Evolutionary conservation across 345 rosid species (phyloP).

Genomic region (Heritiera fomes): DNA sequence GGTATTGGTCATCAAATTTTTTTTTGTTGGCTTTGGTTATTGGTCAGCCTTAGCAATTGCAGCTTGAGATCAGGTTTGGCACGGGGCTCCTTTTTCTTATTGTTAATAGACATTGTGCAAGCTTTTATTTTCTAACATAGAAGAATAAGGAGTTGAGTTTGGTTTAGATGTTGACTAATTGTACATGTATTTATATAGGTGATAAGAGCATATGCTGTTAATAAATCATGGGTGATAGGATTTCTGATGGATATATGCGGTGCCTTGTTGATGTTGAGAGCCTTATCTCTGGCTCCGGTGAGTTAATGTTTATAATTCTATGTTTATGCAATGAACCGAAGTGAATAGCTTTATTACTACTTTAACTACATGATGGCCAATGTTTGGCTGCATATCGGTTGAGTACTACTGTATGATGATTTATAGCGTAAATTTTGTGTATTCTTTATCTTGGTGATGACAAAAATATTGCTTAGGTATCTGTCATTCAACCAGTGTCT

Average conservation of each 20-base stretch:
- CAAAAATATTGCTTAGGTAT: constrained; percentile 56
- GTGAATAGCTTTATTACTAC: neutral
- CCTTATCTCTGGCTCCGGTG: constrained; percentile 90
- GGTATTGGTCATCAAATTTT: neutral
- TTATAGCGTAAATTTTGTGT: neutral
- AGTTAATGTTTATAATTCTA: constrained; percentile 29
- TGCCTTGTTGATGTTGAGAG: constrained; percentile 89
- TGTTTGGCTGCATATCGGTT: neutral
- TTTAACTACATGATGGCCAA: constrained; percentile 7
- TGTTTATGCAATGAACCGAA: neutral
- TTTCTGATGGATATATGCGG: constrained; percentile 92
- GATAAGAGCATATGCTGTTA: constrained; percentile 31
- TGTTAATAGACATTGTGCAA: constrained; percentile 2
- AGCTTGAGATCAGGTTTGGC: neutral
- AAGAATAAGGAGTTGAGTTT: neutral
- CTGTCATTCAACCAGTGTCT: constrained; percentile 96
- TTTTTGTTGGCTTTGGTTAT: neutral
- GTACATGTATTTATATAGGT: constrained; percentile 11
- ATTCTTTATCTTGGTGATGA: constrained; percentile 14
- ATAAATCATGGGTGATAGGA: constrained; percentile 78
- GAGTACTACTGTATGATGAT: neutral
- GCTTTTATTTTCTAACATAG: neutral
- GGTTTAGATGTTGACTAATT: neutral
- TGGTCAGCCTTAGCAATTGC: neutral
- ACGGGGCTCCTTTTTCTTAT: neutral